phyloP scores from a whole-genome alignment of 768 basidiomycete genomes.

The Tricholoma furcatifolium region DNA sequence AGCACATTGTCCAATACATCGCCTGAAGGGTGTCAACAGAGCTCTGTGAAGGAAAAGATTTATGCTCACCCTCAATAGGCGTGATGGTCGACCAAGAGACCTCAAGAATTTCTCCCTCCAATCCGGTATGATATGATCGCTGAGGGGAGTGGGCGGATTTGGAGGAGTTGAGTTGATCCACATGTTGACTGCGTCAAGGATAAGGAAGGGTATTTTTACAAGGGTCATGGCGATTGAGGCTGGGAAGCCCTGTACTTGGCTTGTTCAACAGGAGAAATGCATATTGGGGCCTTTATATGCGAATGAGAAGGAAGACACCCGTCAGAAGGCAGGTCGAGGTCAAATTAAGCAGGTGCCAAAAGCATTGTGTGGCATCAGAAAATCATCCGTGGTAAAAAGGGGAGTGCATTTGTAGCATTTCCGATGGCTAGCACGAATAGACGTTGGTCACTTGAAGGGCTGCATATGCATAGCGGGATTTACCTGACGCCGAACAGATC shows the following conservation, averaged over 20 bases:
- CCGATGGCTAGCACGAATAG: not conserved
- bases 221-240: slow-evolving; percentile 19
- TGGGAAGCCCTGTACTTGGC: not conserved
- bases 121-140: slow-evolving; percentile 27
- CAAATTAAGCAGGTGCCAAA: not conserved
- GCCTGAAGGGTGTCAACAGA: slow-evolving; percentile 16
- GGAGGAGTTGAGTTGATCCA: slow-evolving; percentile 35
- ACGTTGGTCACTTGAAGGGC: slow-evolving; percentile 1
- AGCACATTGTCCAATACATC: slow-evolving; percentile 23
- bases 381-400: not conserved
- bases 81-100: slow-evolving; percentile 25
- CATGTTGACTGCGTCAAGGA: slow-evolving; percentile 35
- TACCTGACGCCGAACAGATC: slow-evolving; percentile 17
- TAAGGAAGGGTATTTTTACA: slow-evolving; percentile 33
- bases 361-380: slow-evolving; percentile 7
- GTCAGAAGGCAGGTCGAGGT: slow-evolving; percentile 1
- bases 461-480: slow-evolving; percentile 16
- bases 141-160: slow-evolving; percentile 24
- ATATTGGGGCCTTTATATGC: not conserved
- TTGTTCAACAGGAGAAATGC: not conserved
- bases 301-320: not conserved
- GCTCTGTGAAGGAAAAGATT: not conserved
- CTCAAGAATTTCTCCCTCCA: slow-evolving; percentile 33
- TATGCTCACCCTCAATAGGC: slow-evolving; percentile 25
- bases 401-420: not conserved